Percentiles rank a stretch among this genome's conserved stretches.
phyloP scores from a whole-genome alignment of 1,284 basidiomycete species.

The Kwoniella shivajii region DNA sequence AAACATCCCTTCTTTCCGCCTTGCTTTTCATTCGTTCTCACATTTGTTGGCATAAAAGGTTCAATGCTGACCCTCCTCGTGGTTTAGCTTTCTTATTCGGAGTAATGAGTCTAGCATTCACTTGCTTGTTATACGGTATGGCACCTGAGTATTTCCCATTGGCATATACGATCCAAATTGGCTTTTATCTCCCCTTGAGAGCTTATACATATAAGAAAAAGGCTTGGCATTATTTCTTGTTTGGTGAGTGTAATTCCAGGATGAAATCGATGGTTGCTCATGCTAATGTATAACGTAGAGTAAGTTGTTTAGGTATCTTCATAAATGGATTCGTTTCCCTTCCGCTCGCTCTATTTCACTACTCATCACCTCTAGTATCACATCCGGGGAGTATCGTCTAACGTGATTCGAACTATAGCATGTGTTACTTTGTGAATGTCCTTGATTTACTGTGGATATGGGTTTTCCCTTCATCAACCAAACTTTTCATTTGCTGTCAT shows the following conservation, averaged over 20 bases:
- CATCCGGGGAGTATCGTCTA: too few relatives aligned
- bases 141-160: conserved; percentile 71
- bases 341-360: too few relatives aligned
- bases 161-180: conserved; percentile 64
- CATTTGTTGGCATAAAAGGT: background rate
- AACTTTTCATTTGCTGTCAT: conserved; percentile 82
- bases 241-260: conserved; percentile 64
- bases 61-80: background rate
- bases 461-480: conserved; percentile 71
- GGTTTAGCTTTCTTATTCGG: conserved; percentile 82
- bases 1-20: background rate
- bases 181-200: conserved; percentile 77
- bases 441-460: conserved; percentile 87
- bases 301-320: too few relatives aligned
- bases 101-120: conserved; percentile 81
- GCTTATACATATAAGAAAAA: conserved; percentile 81
- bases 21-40: background rate
- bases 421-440: conserved; percentile 85
- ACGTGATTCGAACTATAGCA: conserved; percentile 35
- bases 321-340: too few relatives aligned
- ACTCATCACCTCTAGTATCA: too few relatives aligned
- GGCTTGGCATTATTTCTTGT: conserved; percentile 90
- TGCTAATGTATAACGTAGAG: too few relatives aligned
- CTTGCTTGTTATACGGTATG: conserved; percentile 78
- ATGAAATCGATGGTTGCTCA: too few relatives aligned